Evolutionary conservation across 176 grass and related monocot species (phyloP).

Genomic region (Ampelocalamus luodianensis): DNA sequence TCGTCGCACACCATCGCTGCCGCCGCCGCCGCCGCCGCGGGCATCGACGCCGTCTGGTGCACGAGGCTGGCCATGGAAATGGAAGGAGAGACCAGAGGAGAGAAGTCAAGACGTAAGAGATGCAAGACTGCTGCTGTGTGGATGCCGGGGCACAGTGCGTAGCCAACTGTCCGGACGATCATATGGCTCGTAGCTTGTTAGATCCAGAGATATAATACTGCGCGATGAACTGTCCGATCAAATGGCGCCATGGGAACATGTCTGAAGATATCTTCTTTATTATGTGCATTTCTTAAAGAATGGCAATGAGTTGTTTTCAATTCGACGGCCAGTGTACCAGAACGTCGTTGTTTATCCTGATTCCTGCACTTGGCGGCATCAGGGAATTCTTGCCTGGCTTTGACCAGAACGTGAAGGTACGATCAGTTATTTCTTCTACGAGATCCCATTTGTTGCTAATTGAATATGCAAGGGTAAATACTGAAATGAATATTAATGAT

Average conservation of each 20-base stretch:
- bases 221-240: conserved; percentile 52
- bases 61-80: conserved; percentile 52
- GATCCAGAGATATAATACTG: conserved; percentile 55
- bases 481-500: too few relatives aligned
- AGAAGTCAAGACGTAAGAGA: neutral
- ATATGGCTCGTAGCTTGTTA: conserved; percentile 27
- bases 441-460: conserved; percentile 26
- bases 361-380: conserved; percentile 39
- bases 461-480: neutral
- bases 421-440: neutral
- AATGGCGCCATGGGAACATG: conserved; percentile 53
- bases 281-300: conserved; percentile 13
- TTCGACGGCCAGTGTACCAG: conserved; percentile 47
- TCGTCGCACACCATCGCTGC: conserved; percentile 36
- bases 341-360: conserved; percentile 43
- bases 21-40: conserved; percentile 16
- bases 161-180: neutral
- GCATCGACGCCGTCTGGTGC: conserved; percentile 52
- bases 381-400: conserved; percentile 48
- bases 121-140: neutral
- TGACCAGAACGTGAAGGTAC: conserved; percentile 39
- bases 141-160: neutral
- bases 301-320: neutral
- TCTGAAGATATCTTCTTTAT: conserved; percentile 43
- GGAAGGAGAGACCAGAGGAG: neutral